phyloP scores from a whole-genome alignment of 2,329 filamentous ascomycete genomes.

The Arthrobotrys pseudoclavata region DNA sequence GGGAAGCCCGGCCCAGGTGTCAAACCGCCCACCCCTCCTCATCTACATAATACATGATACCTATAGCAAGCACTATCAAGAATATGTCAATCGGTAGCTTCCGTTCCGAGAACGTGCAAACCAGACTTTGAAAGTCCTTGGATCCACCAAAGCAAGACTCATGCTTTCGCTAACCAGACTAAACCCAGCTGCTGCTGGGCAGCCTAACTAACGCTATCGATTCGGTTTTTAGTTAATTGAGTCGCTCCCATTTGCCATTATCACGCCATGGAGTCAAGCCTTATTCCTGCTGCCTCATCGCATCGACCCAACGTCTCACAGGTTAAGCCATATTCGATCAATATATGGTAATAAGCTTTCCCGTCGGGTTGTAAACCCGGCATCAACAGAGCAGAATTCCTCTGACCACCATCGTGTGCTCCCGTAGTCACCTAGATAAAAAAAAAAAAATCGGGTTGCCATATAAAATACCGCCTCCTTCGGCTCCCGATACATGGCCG shows the following conservation, averaged over 20 bases:
- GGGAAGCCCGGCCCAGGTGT: constrained; percentile 46
- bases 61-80: not conserved
- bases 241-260: constrained; percentile 44
- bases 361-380: constrained; percentile 5
- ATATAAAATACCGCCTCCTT: constrained; percentile 27
- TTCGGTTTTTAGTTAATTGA: not conserved
- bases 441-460: not conserved
- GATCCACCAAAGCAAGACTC: constrained; percentile 5
- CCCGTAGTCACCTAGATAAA: not conserved
- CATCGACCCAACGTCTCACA: constrained; percentile 13
- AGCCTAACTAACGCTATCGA: not conserved
- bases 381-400: not conserved
- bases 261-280: constrained; percentile 50
- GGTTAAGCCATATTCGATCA: constrained; percentile 28
- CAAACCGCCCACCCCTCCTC: not conserved
- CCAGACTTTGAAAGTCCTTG: constrained; percentile 5
- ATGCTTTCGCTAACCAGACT: not conserved
- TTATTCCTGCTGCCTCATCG: constrained; percentile 25
- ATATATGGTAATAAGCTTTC: constrained; percentile 16
- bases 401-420: not conserved
- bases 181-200: not conserved
- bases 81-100: constrained; percentile 41
- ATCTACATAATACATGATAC: not conserved
- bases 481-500: constrained; percentile 37
- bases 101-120: constrained; percentile 51